A percentile compares a stretch with the other conserved stretches of the same genome.
Evolutionary conservation across 148 eudicot species (phyloP).

Genomic region (Rhododendron henanense): DNA sequence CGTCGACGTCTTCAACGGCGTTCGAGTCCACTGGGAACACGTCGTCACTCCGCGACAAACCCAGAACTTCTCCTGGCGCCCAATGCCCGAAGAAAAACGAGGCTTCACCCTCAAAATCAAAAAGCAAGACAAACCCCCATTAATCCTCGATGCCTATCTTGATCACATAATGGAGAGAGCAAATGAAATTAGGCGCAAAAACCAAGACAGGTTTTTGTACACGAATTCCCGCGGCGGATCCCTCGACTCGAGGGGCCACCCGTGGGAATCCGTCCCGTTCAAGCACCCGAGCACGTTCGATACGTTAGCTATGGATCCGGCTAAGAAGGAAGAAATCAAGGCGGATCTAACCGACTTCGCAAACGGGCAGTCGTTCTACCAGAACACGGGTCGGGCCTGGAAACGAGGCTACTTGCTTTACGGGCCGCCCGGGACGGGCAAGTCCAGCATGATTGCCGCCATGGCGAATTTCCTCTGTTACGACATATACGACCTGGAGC

Average conservation of each 20-base stretch:
- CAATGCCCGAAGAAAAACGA: slow-evolving; percentile 80
- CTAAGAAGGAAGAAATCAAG: slow-evolving; percentile 50
- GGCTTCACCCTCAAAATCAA: slow-evolving; percentile 62
- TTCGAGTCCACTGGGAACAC: slow-evolving; percentile 72
- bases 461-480: slow-evolving; percentile 82
- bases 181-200: slow-evolving; percentile 47
- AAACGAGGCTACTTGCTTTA: slow-evolving; percentile 76
- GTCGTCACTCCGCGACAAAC: slow-evolving; percentile 57
- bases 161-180: slow-evolving; percentile 60
- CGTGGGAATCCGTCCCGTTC: slow-evolving; percentile 95
- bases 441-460: slow-evolving; percentile 95
- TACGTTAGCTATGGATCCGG: slow-evolving; percentile 78
- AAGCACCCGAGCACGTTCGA: slow-evolving; percentile 94
- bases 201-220: slow-evolving; percentile 64
- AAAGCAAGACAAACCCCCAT: slow-evolving; percentile 33
- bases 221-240: slow-evolving; percentile 81
- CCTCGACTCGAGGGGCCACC: slow-evolving; percentile 65
- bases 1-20: slow-evolving; percentile 43
- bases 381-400: slow-evolving; percentile 90
- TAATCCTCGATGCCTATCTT: slow-evolving; percentile 45
- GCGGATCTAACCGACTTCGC: slow-evolving; percentile 68
- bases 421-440: slow-evolving; percentile 96
- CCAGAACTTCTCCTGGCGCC: slow-evolving; percentile 82
- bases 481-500: slow-evolving; percentile 82
- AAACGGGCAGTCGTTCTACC: slow-evolving; percentile 56